Evolutionary conservation across 2,329 filamentous ascomycete genomes (phyloP).

Genomic region (Setomelanomma holmii): DNA sequence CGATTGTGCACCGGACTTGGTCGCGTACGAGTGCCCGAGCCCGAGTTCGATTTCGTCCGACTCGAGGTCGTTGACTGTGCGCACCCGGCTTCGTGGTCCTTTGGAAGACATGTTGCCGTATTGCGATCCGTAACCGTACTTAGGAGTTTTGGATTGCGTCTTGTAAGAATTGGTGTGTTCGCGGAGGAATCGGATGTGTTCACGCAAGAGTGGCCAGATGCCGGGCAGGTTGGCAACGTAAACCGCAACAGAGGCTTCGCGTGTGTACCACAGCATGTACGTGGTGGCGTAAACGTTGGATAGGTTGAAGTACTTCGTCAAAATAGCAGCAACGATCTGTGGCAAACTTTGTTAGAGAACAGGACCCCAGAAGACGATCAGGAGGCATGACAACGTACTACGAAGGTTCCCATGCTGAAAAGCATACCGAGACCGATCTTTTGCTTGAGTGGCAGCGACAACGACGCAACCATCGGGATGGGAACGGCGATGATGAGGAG

Average conservation of each 20-base stretch:
- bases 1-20: slow-evolving; percentile 13
- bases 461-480: slow-evolving; percentile 60
- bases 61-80: slow-evolving; percentile 11
- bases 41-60: slow-evolving; percentile 34
- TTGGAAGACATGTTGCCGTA: slow-evolving; percentile 26
- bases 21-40: slow-evolving; percentile 9
- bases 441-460: slow-evolving; percentile 59
- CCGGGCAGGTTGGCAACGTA: slow-evolving; percentile 62
- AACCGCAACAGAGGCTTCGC: slow-evolving; percentile 61
- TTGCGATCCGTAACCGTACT: slow-evolving; percentile 26
- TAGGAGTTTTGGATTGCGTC: slow-evolving; percentile 18
- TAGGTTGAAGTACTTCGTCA: slow-evolving; percentile 60
- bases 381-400: slow-evolving; percentile 45
- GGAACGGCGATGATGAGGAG: slow-evolving; percentile 66
- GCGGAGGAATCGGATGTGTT: slow-evolving; percentile 48
- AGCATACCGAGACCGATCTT: slow-evolving; percentile 61
- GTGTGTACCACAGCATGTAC: slow-evolving; percentile 60
- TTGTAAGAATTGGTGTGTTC: slow-evolving; percentile 27
- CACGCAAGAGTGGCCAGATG: slow-evolving; percentile 60
- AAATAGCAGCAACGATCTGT: slow-evolving; percentile 50
- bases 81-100: slow-evolving; percentile 13
- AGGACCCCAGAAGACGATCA: not conserved
- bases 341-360: slow-evolving; percentile 3
- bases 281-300: slow-evolving; percentile 48
- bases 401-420: slow-evolving; percentile 60